Evolutionary conservation across 2,329 filamentous ascomycete species (phyloP), one percentile per base, ranked within the genome.

Genomic region (Botrytis aclada): DNA sequence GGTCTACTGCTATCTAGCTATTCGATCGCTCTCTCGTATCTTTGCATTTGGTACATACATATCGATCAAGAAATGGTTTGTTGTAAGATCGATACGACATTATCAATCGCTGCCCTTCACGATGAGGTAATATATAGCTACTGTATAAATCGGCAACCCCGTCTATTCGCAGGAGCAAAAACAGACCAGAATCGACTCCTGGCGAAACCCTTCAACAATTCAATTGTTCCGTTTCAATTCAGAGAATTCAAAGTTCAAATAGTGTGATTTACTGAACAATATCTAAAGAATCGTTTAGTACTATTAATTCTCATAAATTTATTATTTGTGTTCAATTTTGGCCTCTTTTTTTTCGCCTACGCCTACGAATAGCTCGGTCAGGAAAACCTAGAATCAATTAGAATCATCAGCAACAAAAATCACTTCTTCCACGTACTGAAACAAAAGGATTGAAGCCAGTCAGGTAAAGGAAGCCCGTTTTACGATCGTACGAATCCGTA

Each of bases 21-120:
- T 41, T 67, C 65, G 45, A 41, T 56, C 37, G 16, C 69, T 56
- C 47, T 5, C 69, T 70, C 69, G 69, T 70, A 39, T 70, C 64
- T 64, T 63, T 34, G 69, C 47, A 25, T 32, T 16, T 54, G 9
- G 25, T n/a, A n/a, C n/a, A 18, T 47, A 29, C 16, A 1, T 25
- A 25, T 20, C 10, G 29, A 32, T 32, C 18, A 56, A 22, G 20
- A 22, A 10, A 25, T 37, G 16, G 1, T n/a, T 51, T 51, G 29
- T 34, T 37, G 51, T 25, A 25, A 47, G 63, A 51, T 51, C 29
- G 39, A 70, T 37, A 34, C 67, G 67, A 43, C 56, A 70, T 70
- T 45, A 61, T 61, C 67, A 20, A 14, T 39, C n/a, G n/a, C 34
- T 37, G 54, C 67, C 67, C 67, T 56, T 45, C 54, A 61, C 32